Conservation (phyloP, 345 rosid genomes). For the Bruguiera parviflora region DNA sequence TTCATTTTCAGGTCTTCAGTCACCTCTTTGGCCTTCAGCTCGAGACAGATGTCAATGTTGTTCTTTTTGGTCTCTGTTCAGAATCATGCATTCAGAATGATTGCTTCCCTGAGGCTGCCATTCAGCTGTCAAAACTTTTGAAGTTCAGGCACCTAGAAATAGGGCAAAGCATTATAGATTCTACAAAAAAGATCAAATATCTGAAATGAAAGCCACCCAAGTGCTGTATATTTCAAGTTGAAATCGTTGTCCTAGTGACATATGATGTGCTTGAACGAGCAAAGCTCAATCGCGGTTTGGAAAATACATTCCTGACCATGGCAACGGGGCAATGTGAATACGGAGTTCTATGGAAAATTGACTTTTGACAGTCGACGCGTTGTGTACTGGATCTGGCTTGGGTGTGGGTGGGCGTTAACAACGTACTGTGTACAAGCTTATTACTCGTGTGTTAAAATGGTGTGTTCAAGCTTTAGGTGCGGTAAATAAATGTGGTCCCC, state of each 20-base stretch:
- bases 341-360: too few species aligned
- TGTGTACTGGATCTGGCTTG: too few species aligned
- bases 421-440: too few species aligned
- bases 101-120: constrained; percentile 43
- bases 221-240: neutral
- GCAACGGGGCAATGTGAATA: too few species aligned
- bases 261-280: too few species aligned
- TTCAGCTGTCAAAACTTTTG: constrained; percentile 48
- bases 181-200: constrained; percentile 58
- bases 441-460: too few species aligned
- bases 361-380: too few species aligned
- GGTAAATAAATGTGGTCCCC: too few species aligned
- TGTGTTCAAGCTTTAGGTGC: too few species aligned
- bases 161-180: constrained; percentile 49
- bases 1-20: constrained; percentile 50
- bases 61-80: constrained; percentile 64
- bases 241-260: neutral
- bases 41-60: constrained; percentile 74
- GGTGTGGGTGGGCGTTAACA: too few species aligned
- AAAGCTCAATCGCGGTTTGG: too few species aligned
- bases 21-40: constrained; percentile 71
- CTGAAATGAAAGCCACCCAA: constrained; percentile 31
- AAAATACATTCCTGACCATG: too few species aligned
- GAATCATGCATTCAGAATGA: constrained; percentile 39
- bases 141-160: constrained; percentile 49